Conservation (phyloP, 495 filamentous ascomycete species). For the Penicillium salamii region DNA sequence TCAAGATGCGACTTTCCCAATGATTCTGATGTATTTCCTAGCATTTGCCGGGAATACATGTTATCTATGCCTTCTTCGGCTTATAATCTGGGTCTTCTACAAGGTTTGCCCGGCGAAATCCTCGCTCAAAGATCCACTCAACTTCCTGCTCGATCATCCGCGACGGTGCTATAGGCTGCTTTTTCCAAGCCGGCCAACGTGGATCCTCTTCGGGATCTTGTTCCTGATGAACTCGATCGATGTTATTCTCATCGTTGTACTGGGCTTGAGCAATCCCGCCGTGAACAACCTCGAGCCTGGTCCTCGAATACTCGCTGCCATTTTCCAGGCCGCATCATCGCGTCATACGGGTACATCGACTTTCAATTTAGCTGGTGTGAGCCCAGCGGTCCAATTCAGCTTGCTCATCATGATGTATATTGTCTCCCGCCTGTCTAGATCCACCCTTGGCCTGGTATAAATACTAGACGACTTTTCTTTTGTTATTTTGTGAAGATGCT, state of each 20-base stretch:
- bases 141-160: constrained; percentile 59
- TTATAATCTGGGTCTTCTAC: constrained; percentile 69
- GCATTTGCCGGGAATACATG: constrained; percentile 80
- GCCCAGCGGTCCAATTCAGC: constrained; percentile 60
- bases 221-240: constrained; percentile 55
- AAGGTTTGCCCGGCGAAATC: constrained; percentile 44
- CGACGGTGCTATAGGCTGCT: constrained; percentile 63
- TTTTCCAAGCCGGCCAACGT: constrained; percentile 58
- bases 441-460: no score
- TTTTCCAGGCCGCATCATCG: constrained; percentile 60
- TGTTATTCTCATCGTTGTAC: constrained; percentile 57
- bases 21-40: constrained; percentile 70
- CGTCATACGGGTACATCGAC: constrained; percentile 58
- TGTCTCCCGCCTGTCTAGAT: no score
- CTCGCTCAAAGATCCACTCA: constrained; percentile 34
- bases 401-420: constrained; percentile 72
- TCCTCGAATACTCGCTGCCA: constrained; percentile 50
- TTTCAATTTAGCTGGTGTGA: constrained; percentile 54
- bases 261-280: constrained; percentile 45
- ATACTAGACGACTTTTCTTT: no score
- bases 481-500: no score
- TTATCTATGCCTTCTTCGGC: constrained; percentile 76
- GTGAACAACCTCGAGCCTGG: constrained; percentile 26
- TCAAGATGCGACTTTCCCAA: constrained; percentile 60
- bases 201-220: constrained; percentile 59